Conservation (phyloP, 2,329 filamentous ascomycete species). For the Truncatella angustata region DNA sequence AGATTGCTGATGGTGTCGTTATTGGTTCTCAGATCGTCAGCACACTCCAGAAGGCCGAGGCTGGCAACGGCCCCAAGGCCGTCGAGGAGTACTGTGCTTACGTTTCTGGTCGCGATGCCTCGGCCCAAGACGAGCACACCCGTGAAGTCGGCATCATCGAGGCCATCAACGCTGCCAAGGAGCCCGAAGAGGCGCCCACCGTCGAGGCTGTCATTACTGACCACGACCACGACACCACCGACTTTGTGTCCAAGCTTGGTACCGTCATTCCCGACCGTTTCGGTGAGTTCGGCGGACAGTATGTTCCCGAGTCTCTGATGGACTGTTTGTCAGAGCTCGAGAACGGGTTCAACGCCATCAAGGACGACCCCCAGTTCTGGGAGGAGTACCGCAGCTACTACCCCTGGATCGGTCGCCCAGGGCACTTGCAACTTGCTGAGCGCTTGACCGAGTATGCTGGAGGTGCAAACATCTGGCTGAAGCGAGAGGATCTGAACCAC, state of each 20-base stretch:
- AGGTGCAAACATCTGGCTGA: constrained; percentile 95
- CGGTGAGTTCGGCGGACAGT: constrained; percentile 94
- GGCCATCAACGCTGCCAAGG: constrained; percentile 59
- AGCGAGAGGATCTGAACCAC: constrained; percentile 96
- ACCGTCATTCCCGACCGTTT: constrained; percentile 83
- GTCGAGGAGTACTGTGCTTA: constrained; percentile 86
- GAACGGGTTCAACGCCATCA: constrained; percentile 82
- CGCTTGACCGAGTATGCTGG: constrained; percentile 85
- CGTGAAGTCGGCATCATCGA: constrained; percentile 71
- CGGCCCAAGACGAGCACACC: constrained; percentile 40
- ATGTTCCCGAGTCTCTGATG: constrained; percentile 97
- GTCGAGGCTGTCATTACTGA: constrained; percentile 66
- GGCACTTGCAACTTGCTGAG: constrained; percentile 85
- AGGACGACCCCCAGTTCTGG: constrained; percentile 90
- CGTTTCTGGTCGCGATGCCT: constrained; percentile 47
- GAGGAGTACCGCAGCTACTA: constrained; percentile 96
- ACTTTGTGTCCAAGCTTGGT: constrained; percentile 80
- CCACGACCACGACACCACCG: constrained; percentile 37
- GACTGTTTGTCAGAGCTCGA: constrained; percentile 91
- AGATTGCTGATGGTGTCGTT: constrained; percentile 88
- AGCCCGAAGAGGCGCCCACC: constrained; percentile 58
- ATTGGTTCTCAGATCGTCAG: constrained; percentile 95
- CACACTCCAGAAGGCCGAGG: constrained; percentile 66
- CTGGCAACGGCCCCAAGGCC: constrained; percentile 65
- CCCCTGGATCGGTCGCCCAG: constrained; percentile 93